Base-by-base conservation (phyloP, 1,139 yeast species). In the Nadsonia starkeyi-henricii region DNA sequence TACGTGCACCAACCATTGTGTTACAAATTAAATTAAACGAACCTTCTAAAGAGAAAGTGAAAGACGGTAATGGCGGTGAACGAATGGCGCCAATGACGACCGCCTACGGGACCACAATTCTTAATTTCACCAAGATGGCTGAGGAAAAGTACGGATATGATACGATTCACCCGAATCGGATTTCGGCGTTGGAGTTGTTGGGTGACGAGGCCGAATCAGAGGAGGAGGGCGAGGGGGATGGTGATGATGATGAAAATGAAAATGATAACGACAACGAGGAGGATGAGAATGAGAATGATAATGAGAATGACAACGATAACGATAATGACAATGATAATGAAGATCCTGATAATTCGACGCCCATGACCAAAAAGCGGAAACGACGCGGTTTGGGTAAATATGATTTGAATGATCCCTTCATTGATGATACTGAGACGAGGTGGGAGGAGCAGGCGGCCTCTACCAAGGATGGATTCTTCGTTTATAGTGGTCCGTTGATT, bases 401-500 rank as follows among this genome's bases (percentile, higher is more conserved):
- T 63, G 98, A 93, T 62, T 72, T 78, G 48, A 81, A 85, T 53
- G 99, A 93, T 65, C 98, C 98, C 1, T 93, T 93, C 60, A 91
- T 93, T 53, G 99, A 93, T 66, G 98, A 93, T 63, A 77, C 85
- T 26, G 99, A 91, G 65, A 70, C 88, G 58, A 77, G 79, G 53
- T 85, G 93, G 85, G 97, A 91, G 63, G 96, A 89, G 62, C 93
- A 85, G 57, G 80, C 95, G 9, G 91, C 93, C 2, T 79, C 93
- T 1, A 88, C 96, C 0, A 84, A 85, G 56, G 97, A 91, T 60
- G 98, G 98, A 2, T 93, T 91, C 63, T 93, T 91, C 59, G 96
- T 93, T 0, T 93, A 81, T 63, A 85, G 89, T 71, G 99, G 99
- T 0, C 95, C 96, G 3, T 70, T 93, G 53, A 80, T 84, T 33